Conservation (phyloP, 768 basidiomycete genomes). For the Termitomyces sp. region DNA sequence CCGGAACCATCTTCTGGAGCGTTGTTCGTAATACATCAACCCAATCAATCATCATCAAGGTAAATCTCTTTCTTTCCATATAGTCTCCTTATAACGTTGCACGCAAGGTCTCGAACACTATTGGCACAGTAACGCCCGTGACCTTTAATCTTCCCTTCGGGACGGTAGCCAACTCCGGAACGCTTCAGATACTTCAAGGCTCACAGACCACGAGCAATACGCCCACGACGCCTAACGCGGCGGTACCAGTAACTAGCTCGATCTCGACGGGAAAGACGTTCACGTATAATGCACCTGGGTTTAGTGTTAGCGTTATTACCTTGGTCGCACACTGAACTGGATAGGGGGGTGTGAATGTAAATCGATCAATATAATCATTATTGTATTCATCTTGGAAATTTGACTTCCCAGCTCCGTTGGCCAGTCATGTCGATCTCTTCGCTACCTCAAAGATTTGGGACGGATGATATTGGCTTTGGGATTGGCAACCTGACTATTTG, state of each 20-base stretch:
- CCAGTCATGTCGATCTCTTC: too few species aligned
- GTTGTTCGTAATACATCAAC: slow-evolving; percentile 38
- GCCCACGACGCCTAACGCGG: slow-evolving; percentile 41
- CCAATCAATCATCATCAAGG: slow-evolving; percentile 58
- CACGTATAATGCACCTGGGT: slow-evolving; percentile 49
- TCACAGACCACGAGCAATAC: slow-evolving; percentile 50
- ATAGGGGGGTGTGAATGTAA: not conserved
- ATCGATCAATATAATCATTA: too few species aligned
- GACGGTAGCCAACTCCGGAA: slow-evolving; percentile 40
- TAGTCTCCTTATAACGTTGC: not conserved
- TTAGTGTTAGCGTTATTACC: slow-evolving; percentile 38
- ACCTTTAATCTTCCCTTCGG: slow-evolving; percentile 55
- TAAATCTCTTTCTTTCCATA: slow-evolving; percentile 3
- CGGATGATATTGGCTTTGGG: too few species aligned
- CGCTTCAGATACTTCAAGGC: slow-evolving; percentile 49
- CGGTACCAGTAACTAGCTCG: slow-evolving; percentile 42
- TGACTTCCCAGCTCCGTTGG: too few species aligned
- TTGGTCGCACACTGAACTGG: slow-evolving; percentile 26
- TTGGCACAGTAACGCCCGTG: slow-evolving; percentile 32
- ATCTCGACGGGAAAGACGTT: slow-evolving; percentile 49
- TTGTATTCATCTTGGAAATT: too few species aligned
- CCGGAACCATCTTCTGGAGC: slow-evolving; percentile 61
- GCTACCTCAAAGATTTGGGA: too few species aligned
- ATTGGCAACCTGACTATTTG: too few species aligned
- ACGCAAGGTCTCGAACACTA: slow-evolving; percentile 52